phyloP scores from a whole-genome alignment of 1,284 basidiomycete species.

The Sanguinoderma infundibulare region DNA sequence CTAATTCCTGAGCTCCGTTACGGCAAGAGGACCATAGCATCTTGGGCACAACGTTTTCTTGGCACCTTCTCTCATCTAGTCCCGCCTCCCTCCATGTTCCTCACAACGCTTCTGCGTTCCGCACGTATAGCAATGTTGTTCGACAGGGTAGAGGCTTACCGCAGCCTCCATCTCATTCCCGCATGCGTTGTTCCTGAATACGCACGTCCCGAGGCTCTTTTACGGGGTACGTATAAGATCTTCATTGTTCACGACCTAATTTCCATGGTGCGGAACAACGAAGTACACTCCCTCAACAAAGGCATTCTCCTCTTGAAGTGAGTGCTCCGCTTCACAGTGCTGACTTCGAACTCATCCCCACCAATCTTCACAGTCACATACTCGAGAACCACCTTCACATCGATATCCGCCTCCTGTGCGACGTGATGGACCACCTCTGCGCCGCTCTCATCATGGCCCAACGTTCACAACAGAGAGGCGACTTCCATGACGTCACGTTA shows the following conservation, averaged over 20 bases:
- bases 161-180: slow-evolving; percentile 7
- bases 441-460: slow-evolving; percentile 37
- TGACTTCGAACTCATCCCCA: background rate
- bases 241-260: slow-evolving; percentile 45
- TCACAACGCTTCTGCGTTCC: slow-evolving; percentile 10
- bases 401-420: slow-evolving; percentile 49
- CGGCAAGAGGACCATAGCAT: slow-evolving; percentile 40
- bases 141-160: background rate
- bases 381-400: slow-evolving; percentile 38
- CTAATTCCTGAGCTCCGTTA: slow-evolving; percentile 42
- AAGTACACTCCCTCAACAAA: slow-evolving; percentile 31
- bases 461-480: slow-evolving; percentile 26
- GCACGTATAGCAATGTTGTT: slow-evolving; percentile 14
- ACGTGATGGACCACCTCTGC: slow-evolving; percentile 47
- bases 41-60: slow-evolving; percentile 46
- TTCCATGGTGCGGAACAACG: slow-evolving; percentile 27
- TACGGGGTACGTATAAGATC: no score
- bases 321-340: background rate
- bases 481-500: slow-evolving; percentile 48
- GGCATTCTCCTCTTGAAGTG: slow-evolving; percentile 34
- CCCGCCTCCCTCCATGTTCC: background rate
- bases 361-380: slow-evolving; percentile 42
- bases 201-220: background rate
- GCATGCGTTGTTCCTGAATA: background rate
- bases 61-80: slow-evolving; percentile 27